Base-by-base conservation (phyloP, 345 rosid species). In the Citrus glauca region DNA sequence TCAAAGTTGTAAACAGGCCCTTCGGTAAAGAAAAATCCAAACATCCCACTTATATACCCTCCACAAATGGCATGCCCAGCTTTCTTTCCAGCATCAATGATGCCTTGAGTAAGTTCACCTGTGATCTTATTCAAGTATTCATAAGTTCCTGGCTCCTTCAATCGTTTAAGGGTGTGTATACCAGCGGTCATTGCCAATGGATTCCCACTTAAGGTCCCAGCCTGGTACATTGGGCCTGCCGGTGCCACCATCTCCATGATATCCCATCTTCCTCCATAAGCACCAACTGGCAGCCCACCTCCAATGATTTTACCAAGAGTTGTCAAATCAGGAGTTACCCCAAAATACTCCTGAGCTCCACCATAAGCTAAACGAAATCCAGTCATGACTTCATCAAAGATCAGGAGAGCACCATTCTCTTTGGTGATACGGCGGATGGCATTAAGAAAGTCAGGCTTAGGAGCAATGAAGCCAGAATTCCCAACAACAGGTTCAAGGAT, bases 201-300 rank as follows among this genome's bases (percentile, higher is more conserved):
- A 60, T 96, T 94, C 77, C 99, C 98, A 67, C 99, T 94, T 84
- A 92, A 89, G 64, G 99, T 94, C 67, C 99, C 97, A 3, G 97
- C 99, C 82, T 96, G 97, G 86, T 96, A 96, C 98, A 96, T 91
- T 7, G 98, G 98, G 81, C 99, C 98, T 28, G 98, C 98, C 0
- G 99, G 98, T 50, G 99, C 98, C 81, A 94, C 98, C 98, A 92
- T 90, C 85, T 94, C 93, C 98, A 94, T 92, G 19, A 96, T 91
- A 32, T 96, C 99, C 74, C 88, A 87, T 81, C 95, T 90, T 62
- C 98, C 99, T 83, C 98, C 98, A 55, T 91, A 96, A 6, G 98
- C 99, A 79, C 98, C 98, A 24, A 96, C 97, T 0, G 97, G 97
- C 50, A 92, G 88, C 78, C 98, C 98, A 5, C 99, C 97, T 10